Evolutionary conservation across 345 rosid genomes (phyloP).

Genomic region (Brassica cretica): DNA sequence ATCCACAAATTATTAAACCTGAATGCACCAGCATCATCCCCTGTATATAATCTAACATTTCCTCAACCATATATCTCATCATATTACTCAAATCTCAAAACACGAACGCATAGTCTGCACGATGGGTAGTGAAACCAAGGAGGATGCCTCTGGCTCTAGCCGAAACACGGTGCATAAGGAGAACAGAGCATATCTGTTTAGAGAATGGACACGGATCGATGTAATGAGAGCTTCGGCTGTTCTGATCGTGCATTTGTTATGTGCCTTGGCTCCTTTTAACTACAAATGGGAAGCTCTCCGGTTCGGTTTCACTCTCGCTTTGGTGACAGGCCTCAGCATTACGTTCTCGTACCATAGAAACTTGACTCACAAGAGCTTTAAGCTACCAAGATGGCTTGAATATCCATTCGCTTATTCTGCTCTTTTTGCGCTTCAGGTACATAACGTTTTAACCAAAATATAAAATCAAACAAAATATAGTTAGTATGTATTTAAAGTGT

Average conservation of each 20-base stretch:
- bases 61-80: conserved; percentile 12
- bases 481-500: not conserved
- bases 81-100: conserved; percentile 15
- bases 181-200: conserved; percentile 21
- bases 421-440: conserved; percentile 41
- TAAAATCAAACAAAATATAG: not conserved
- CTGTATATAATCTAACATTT: not conserved
- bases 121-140: conserved; percentile 32
- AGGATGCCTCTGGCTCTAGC: conserved; percentile 24
- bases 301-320: conserved; percentile 17
- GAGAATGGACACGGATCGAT: conserved; percentile 35
- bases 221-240: conserved; percentile 31
- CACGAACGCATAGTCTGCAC: not conserved
- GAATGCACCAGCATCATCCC: not conserved
- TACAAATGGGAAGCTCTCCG: conserved; percentile 34
- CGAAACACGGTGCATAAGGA: conserved; percentile 3
- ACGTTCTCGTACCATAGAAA: conserved; percentile 43
- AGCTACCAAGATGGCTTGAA: conserved; percentile 44
- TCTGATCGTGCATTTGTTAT: conserved; percentile 27
- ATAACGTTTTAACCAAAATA: not conserved
- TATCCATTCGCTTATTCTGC: conserved; percentile 39
- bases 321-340: conserved; percentile 31
- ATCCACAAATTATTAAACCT: conserved; percentile 8
- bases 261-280: conserved; percentile 33
- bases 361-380: conserved; percentile 40